Percentiles rank a stretch among this genome's conserved stretches.
Evolutionary conservation across 2,329 filamentous ascomycete genomes (phyloP).

Genomic region (Parafenestella ontariensis): DNA sequence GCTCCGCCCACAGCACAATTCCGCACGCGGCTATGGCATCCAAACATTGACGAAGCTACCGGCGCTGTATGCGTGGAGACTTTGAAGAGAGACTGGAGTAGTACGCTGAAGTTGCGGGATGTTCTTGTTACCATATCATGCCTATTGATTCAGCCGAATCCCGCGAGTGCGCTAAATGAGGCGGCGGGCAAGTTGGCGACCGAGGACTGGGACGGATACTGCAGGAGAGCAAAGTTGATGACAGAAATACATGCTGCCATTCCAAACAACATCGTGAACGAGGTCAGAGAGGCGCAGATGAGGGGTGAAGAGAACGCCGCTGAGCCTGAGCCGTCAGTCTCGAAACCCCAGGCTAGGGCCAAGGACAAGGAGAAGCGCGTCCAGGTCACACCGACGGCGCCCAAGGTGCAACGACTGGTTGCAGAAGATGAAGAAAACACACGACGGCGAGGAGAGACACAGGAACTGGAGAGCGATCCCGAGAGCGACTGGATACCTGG

Average conservation of each 20-base stretch:
- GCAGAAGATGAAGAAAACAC: slow-evolving; percentile 44
- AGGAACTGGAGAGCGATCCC: slow-evolving; percentile 38
- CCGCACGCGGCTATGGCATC: slow-evolving; percentile 68
- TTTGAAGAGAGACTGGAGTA: slow-evolving; percentile 68
- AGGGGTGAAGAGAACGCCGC: slow-evolving; percentile 58
- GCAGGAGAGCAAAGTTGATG: slow-evolving; percentile 66
- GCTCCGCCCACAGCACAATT: slow-evolving; percentile 65
- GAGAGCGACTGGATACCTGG: slow-evolving; percentile 49
- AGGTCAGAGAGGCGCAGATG: slow-evolving; percentile 61
- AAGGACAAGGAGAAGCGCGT: slow-evolving; percentile 34
- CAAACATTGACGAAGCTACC: slow-evolving; percentile 68
- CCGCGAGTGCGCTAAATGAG: slow-evolving; percentile 68
- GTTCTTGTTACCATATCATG: slow-evolving; percentile 67
- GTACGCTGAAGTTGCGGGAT: slow-evolving; percentile 64
- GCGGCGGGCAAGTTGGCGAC: slow-evolving; percentile 64
- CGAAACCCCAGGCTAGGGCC: slow-evolving; percentile 24
- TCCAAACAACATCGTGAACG: slow-evolving; percentile 52
- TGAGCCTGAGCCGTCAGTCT: slow-evolving; percentile 16
- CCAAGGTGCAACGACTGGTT: slow-evolving; percentile 27
- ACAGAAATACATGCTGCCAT: slow-evolving; percentile 67
- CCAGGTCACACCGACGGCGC: slow-evolving; percentile 21
- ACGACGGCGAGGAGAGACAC: slow-evolving; percentile 24
- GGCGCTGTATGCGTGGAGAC: slow-evolving; percentile 71
- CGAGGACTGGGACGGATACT: slow-evolving; percentile 65
- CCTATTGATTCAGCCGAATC: slow-evolving; percentile 69